Evolutionary conservation across 352 stramenopile species (phyloP).

Genomic region (Pythium dissotocum): DNA sequence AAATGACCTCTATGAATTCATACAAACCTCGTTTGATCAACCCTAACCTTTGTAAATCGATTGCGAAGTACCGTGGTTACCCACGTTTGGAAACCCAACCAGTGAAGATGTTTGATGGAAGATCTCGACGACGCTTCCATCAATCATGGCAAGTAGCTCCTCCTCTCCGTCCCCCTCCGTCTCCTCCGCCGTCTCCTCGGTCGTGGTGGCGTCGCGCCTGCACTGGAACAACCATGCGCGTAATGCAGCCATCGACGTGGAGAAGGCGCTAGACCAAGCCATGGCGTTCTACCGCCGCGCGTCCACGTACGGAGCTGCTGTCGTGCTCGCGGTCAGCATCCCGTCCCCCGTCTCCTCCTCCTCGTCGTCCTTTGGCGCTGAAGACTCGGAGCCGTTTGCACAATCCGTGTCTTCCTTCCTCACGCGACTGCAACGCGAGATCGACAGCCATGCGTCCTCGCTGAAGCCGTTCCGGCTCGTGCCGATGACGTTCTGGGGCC

Average conservation of each 20-base stretch:
- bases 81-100: background rate
- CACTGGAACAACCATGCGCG: constrained; percentile 74
- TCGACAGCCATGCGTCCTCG: constrained; percentile 14
- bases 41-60: background rate
- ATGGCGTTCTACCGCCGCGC: constrained; percentile 51
- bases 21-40: background rate
- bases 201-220: constrained; percentile 58
- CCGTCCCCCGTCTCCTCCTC: constrained; percentile 23
- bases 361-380: constrained; percentile 18
- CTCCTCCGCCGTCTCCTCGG: constrained; percentile 1
- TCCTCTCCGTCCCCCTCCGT: background rate
- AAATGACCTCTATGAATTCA: background rate
- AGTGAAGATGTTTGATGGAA: background rate
- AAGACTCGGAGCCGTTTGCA: constrained; percentile 34
- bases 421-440: constrained; percentile 32
- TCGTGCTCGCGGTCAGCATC: constrained; percentile 61
- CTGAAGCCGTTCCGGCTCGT: constrained; percentile 62
- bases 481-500: constrained; percentile 93
- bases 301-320: constrained; percentile 44
- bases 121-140: background rate
- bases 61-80: background rate
- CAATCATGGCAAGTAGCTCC: background rate
- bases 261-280: constrained; percentile 48
- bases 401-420: constrained; percentile 48
- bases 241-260: constrained; percentile 41